Conservation (phyloP, 164 flowering plant species). For the Magnolia officinalis region DNA sequence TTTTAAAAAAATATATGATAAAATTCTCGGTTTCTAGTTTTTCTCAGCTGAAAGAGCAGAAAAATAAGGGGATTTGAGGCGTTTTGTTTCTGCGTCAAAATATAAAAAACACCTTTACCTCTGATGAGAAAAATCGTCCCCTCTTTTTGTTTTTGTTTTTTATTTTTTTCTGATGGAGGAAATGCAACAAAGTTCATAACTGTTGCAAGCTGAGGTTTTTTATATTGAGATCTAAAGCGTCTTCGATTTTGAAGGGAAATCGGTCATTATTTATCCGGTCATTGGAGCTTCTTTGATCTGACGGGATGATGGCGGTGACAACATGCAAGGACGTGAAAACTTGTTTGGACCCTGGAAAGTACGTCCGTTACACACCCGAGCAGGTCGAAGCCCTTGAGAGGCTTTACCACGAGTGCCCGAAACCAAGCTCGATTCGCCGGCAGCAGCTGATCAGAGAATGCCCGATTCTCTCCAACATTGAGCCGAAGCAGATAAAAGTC, state of each 20-base stretch:
- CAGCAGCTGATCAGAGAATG: conserved; percentile 96
- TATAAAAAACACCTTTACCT: conserved; percentile 7
- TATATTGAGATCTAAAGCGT: background rate
- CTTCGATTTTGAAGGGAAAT: background rate
- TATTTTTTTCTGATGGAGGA: background rate
- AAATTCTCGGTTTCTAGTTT: background rate
- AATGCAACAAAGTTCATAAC: background rate
- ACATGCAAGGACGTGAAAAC: conserved; percentile 82
- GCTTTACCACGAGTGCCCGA: conserved; percentile 93
- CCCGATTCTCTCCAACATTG: conserved; percentile 89
- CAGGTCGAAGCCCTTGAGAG: conserved; percentile 98
- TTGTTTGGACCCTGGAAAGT: conserved; percentile 80
- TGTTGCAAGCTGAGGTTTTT: conserved; percentile 6
- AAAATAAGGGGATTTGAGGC: background rate
- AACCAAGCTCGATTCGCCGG: conserved; percentile 89
- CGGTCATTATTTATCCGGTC: background rate
- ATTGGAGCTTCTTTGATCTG: conserved; percentile 10
- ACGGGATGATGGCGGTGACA: conserved; percentile 41
- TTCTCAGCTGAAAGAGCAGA: background rate
- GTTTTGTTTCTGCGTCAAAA: background rate
- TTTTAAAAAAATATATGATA: background rate
- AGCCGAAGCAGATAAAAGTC: conserved; percentile 97
- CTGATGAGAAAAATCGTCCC: background rate
- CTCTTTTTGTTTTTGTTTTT: background rate
- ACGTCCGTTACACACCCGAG: conserved; percentile 96